phyloP scores from a whole-genome alignment of 768 basidiomycete species.

The Arthromyces matolae region DNA sequence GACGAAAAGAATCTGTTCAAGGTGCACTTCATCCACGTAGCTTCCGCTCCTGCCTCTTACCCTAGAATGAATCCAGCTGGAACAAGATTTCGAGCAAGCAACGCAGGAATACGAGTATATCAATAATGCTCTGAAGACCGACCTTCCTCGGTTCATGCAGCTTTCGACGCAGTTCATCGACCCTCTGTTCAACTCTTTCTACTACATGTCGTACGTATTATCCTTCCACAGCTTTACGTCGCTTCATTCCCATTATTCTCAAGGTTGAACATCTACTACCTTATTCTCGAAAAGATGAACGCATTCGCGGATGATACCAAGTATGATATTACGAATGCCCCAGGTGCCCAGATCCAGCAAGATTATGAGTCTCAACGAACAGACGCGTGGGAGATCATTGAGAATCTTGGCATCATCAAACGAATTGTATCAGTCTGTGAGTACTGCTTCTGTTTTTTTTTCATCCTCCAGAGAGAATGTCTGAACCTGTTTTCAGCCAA shows the following conservation, averaged over 20 bases:
- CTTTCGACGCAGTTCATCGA: constrained; percentile 89
- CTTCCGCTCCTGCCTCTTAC: too few relatives aligned
- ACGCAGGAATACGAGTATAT: constrained; percentile 92
- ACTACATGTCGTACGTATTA: constrained; percentile 92
- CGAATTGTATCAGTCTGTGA: constrained; percentile 81
- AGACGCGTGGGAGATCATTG: constrained; percentile 76
- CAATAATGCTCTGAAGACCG: constrained; percentile 85
- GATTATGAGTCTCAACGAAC: constrained; percentile 82
- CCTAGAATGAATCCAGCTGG: constrained; percentile 53
- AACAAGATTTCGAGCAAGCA: constrained; percentile 93
- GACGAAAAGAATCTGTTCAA: constrained; percentile 99
- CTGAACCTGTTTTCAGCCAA: constrained; percentile 44
- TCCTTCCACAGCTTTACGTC: constrained; percentile 2
- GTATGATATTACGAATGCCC: constrained; percentile 64
- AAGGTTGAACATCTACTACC: constrained; percentile 93
- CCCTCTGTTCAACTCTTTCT: constrained; percentile 97
- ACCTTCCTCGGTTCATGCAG: constrained; percentile 89
- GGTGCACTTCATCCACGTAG: constrained; percentile 38
- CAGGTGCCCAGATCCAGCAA: constrained; percentile 64
- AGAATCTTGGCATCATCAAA: constrained; percentile 78
- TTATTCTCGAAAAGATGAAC: constrained; percentile 92
- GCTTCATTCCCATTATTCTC: constrained; percentile 3
- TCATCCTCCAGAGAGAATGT: not conserved
- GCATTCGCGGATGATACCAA: constrained; percentile 76
- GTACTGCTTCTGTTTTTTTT: constrained; percentile 24